Conservation (phyloP, 352 stramenopile species). For the Thalassiosira livingstoniorum region DNA sequence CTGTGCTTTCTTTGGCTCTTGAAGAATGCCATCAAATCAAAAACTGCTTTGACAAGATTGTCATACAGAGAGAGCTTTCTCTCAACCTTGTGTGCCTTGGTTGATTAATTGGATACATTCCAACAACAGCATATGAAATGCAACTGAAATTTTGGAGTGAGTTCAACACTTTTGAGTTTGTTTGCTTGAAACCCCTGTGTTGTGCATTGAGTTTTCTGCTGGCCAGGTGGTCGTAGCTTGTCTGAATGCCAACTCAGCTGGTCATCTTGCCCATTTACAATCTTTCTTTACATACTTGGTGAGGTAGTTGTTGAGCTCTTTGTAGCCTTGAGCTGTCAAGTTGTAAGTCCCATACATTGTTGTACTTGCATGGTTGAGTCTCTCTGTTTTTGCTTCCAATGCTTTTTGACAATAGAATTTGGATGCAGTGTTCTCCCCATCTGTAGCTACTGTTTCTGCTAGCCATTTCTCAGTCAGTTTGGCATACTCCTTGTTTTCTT, state of each 20-base stretch:
- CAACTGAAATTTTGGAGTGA: neutral
- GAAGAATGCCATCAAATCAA: neutral
- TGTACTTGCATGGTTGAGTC: no score
- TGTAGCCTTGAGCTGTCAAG: no score
- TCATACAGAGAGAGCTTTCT: neutral
- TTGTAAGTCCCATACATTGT: no score
- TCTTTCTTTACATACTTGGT: neutral
- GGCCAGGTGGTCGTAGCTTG: neutral
- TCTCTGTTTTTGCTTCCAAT: no score
- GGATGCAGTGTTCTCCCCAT: no score
- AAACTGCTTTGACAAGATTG: neutral
- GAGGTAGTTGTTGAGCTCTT: neutral
- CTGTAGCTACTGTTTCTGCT: no score
- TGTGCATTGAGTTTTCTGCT: neutral
- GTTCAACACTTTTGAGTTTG: neutral
- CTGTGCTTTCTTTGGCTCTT: slow-evolving; percentile 5
- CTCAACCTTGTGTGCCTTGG: neutral
- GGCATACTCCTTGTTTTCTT: no score
- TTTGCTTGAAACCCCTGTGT: slow-evolving; percentile 9
- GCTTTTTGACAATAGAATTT: no score
- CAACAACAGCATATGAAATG: neutral
- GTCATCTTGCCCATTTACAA: neutral
- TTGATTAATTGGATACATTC: neutral
- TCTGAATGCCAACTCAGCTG: neutral
- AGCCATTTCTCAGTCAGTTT: no score